Percentiles rank a stretch among this genome's conserved stretches.
These are phyloP conservation scores for Leccinum pachyderme DNA, from an alignment of 1,284 basidiomycete genomes.

Conservation along the genomic window DNA sequence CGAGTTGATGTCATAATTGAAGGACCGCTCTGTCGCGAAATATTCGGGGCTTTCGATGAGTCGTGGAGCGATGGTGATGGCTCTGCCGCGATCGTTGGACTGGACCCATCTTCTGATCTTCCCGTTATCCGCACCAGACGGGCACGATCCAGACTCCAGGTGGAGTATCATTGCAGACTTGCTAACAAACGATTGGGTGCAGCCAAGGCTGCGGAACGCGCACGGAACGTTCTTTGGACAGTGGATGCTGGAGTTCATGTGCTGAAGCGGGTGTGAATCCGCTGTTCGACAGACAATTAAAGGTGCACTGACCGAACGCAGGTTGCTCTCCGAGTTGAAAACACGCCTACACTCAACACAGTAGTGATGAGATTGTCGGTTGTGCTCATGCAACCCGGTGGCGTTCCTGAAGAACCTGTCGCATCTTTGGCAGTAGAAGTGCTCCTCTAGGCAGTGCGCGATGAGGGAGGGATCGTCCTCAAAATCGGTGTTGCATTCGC, in stretches of 20 bases:
- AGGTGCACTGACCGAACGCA: slow-evolving; percentile 22
- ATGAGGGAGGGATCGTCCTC: slow-evolving; percentile 23
- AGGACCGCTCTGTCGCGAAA: slow-evolving; percentile 42
- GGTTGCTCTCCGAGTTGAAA: slow-evolving; percentile 41
- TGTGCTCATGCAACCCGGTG: slow-evolving; percentile 45
- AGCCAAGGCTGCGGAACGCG: slow-evolving; percentile 37
- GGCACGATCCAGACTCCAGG: slow-evolving; percentile 45
- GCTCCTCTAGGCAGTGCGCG: slow-evolving; percentile 35
- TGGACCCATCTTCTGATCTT: slow-evolving; percentile 36
- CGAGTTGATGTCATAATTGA: slow-evolving; percentile 38
- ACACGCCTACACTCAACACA: slow-evolving; percentile 44
- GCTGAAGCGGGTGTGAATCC: slow-evolving; percentile 21
- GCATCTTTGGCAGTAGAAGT: slow-evolving; percentile 44
- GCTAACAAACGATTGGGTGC: slow-evolving; percentile 40
- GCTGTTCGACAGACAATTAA: background rate
- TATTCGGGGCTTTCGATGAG: slow-evolving; percentile 31
- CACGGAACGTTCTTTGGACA: slow-evolving; percentile 38
- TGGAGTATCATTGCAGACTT: slow-evolving; percentile 46
- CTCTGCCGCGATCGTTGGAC: slow-evolving; percentile 31
- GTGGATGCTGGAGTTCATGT: slow-evolving; percentile 42
- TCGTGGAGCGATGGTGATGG: slow-evolving; percentile 37
- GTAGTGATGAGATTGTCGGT: slow-evolving; percentile 47
- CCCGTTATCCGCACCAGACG: slow-evolving; percentile 37
- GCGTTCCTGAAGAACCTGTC: slow-evolving; percentile 38
- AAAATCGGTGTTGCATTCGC: slow-evolving; percentile 42